Evolutionary conservation across 1,284 basidiomycete species (phyloP).

Genomic region (Fomitopsis betulina): DNA sequence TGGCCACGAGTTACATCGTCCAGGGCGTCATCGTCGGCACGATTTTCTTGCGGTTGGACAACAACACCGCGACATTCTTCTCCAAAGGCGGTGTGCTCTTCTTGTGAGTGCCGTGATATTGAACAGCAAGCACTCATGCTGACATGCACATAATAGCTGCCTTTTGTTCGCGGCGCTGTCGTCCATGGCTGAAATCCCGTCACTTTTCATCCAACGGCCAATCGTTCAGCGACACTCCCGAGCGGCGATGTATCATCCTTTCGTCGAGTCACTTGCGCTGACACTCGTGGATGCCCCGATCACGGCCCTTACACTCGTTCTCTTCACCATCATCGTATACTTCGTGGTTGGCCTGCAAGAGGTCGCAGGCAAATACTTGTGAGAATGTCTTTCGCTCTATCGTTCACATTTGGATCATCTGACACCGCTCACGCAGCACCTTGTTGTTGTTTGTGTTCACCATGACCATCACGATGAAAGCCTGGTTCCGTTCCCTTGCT

Average conservation of each 20-base stretch:
- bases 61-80: conserved; percentile 67
- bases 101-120: conserved; percentile 41
- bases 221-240: conserved; percentile 62
- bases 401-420: background rate
- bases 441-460: conserved; percentile 49
- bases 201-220: conserved; percentile 67
- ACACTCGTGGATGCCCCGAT: conserved; percentile 72
- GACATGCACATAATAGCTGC: conserved; percentile 29
- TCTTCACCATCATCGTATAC: conserved; percentile 58
- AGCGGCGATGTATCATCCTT: conserved; percentile 62
- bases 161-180: conserved; percentile 50
- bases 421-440: conserved; percentile 29
- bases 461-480: conserved; percentile 55
- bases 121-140: background rate
- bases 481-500: conserved; percentile 55
- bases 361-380: conserved; percentile 59
- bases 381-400: conserved; percentile 18
- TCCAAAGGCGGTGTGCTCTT: conserved; percentile 77
- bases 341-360: conserved; percentile 58
- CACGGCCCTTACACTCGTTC: conserved; percentile 42
- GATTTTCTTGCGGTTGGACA: conserved; percentile 62
- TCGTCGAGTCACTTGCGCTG: conserved; percentile 61
- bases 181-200: conserved; percentile 71
- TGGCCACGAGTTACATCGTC: conserved; percentile 41
- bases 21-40: conserved; percentile 77